phyloP scores from a whole-genome alignment of 345 rosid species.

The Acer saccharum region DNA sequence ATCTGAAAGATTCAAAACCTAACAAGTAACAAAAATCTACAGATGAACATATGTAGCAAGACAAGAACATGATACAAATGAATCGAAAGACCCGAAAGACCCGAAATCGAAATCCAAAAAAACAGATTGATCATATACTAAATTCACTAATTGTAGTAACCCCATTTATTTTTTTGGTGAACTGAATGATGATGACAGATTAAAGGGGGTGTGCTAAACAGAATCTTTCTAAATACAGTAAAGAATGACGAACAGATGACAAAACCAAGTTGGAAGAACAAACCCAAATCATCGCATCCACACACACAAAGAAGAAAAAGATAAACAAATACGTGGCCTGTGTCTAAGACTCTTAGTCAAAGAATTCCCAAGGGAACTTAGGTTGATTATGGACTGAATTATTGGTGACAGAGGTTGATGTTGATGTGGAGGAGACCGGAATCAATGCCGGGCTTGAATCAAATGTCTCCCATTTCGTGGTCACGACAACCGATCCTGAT shows the following conservation, averaged over 20 bases:
- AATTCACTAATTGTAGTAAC: slow-evolving; percentile 36
- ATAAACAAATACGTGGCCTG: slow-evolving; percentile 21
- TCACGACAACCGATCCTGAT: slow-evolving; percentile 60
- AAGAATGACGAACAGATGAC: slow-evolving; percentile 60
- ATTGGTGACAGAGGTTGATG: slow-evolving; percentile 27
- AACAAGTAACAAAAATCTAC: slow-evolving; percentile 6
- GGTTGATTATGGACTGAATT: slow-evolving; percentile 44
- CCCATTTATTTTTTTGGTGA: slow-evolving; percentile 53
- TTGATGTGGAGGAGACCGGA: slow-evolving; percentile 41
- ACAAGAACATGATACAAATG: slow-evolving; percentile 27
- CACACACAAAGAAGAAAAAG: slow-evolving; percentile 41
- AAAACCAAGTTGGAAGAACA: slow-evolving; percentile 47
- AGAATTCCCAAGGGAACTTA: slow-evolving; percentile 92
- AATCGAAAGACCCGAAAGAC: neutral
- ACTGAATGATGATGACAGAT: slow-evolving; percentile 31
- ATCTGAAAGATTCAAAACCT: slow-evolving; percentile 10
- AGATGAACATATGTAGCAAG: slow-evolving; percentile 3
- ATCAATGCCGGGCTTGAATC: slow-evolving; percentile 46
- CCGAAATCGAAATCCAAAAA: too few species aligned
- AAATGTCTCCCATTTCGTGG: slow-evolving; percentile 96
- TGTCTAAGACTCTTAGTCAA: slow-evolving; percentile 61
- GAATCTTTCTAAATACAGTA: slow-evolving; percentile 70
- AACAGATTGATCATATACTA: slow-evolving; percentile 15
- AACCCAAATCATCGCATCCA: slow-evolving; percentile 51
- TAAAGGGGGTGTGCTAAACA: slow-evolving; percentile 37